Evolutionary conservation across 495 filamentous ascomycete species (phyloP), one percentile per base, ranked within the genome.

Genomic region (Astrothelium macrocarpum): DNA sequence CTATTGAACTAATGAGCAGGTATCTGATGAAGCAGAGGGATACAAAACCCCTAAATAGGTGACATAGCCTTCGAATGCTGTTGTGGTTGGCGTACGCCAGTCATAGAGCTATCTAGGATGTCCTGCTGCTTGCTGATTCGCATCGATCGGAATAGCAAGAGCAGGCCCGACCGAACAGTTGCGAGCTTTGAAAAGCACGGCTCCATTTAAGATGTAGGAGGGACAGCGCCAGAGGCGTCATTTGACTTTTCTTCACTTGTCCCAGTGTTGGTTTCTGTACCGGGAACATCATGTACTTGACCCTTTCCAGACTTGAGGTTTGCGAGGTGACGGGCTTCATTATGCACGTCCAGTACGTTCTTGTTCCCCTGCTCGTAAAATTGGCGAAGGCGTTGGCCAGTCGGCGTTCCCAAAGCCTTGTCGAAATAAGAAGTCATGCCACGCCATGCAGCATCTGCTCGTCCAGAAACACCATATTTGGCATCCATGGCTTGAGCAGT

Each of bases 301-400:
- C 76, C 75, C 81, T 81, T 91, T 63, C 82, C 77, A 31, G 84
- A 85, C 84, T 95, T 96, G 64, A 97, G 70, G 68, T 96, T 87
- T 11, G 91, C 91, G 32, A 98, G 78, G 66, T 93, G 85, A 58
- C 84, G 80, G 1, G 94, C 94, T 81, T 98, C 94, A 59, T 77
- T 82, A 74, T 97, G 93, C 62, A 98, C 93, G 68, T 98, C 94
- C 59, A 89, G 79, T 12, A 96, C 89, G 79, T 95, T 90, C 76
- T 90, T 90, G 72, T 85, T 83, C 62, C 86, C 81, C 63, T 87
- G 79, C 10, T 83, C 81, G 75, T 98, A 97, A 78, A 98, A 97
- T 56, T 84, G 78, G 31, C 89, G 87, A 36, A 98, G 77, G 74
- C 86, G 89, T 78, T 90, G 84, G 64, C 94, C 94, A 1, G 90